Percentiles rank a stretch among this genome's conserved stretches.
These are phyloP conservation scores for Cryptomeria japonica DNA, from an alignment of 75 land plant genomes.

Conservation along the genomic window DNA sequence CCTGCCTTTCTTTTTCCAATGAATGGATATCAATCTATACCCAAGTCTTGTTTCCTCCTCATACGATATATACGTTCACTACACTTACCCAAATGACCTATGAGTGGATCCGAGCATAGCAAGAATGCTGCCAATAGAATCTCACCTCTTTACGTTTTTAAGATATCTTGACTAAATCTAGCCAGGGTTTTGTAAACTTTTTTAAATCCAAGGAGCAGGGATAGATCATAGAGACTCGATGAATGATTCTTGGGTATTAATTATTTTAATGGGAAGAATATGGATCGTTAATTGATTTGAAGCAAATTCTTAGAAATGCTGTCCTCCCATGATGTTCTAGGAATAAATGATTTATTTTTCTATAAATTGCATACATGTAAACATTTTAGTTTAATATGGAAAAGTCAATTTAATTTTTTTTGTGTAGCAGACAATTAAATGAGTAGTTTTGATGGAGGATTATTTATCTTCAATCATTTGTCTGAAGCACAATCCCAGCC, in stretches of 20 bases:
- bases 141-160: background rate
- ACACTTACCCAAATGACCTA: background rate
- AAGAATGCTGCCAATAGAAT: background rate
- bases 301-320: too few species aligned
- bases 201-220: too few species aligned
- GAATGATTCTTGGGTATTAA: too few species aligned
- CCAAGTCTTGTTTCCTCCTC: background rate
- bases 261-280: background rate
- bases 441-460: too few species aligned
- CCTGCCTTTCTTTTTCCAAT: background rate
- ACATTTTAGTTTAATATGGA: too few species aligned
- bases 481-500: too few species aligned
- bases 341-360: too few species aligned
- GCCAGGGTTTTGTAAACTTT: background rate
- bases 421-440: too few species aligned
- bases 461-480: too few species aligned
- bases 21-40: background rate
- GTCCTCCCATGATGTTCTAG: too few species aligned
- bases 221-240: background rate
- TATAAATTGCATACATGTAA: too few species aligned
- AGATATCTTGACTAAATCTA: background rate
- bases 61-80: background rate
- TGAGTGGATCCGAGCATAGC: background rate
- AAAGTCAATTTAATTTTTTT: too few species aligned
- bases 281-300: background rate